Evolutionary conservation across 2,329 filamentous ascomycete species (phyloP), one percentile per base, ranked within the genome.

Genomic region (Dactylellina leptospora): DNA sequence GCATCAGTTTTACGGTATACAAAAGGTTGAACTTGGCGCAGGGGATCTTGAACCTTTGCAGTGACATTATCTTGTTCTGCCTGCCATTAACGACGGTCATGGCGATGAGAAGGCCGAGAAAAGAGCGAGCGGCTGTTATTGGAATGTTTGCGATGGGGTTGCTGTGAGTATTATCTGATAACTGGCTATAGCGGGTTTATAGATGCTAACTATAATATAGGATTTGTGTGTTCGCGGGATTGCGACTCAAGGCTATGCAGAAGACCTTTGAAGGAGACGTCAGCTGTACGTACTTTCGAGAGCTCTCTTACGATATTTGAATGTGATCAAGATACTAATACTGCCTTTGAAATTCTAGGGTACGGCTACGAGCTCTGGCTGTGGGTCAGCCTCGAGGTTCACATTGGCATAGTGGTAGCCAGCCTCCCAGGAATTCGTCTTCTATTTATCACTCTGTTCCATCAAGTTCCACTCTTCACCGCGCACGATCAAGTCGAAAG

Each of bases 361-460:
- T 72, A 64, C 28, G 68, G 68, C 4, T 72, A 72, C 18, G 68
- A 72, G 18, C 47, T 72, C 13, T 72, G 68, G 68, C 47, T 72
- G 1, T 72, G 68, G 68, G 68, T 72, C n/a, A 59, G 59, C 25
- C 53, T 72, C 0, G 68, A 72, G 38, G 68, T 72, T 22, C 68
- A 72, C 13, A 64, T 72, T 13, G 68, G 68, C 13, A 72, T 72
- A 44, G 53, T 72, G n/a, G 64, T 72, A 16, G 68, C 68, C 22
- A 72, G 68, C 40, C 45, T 72, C n/a, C 68, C 68, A 2, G 58
- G 68, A 8, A 64, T 72, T n/a, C 51, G 59, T n/a, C 51, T 64
- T 25, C 42, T 62, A 0, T 72, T 63, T 33, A 47, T 72, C 10
- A 63, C 55, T 10, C 27, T 72, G 8, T 60, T 59, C 44, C 58